Evolutionary conservation across 2,329 filamentous ascomycete genomes (phyloP).

Genomic region (Fusarium euwallaceae): DNA sequence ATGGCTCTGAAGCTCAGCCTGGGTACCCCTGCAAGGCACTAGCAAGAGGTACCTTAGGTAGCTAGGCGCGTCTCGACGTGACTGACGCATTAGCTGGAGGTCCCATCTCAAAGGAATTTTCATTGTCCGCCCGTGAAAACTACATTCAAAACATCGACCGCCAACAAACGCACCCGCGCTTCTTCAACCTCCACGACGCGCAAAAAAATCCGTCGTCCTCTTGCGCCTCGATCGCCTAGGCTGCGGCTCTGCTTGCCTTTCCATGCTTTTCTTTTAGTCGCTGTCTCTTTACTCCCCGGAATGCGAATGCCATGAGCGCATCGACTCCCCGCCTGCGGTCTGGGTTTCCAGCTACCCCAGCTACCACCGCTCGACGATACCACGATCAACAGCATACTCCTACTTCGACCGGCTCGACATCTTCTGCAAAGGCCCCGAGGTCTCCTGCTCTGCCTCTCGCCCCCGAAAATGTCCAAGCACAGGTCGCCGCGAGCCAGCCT

Average conservation of each 20-base stretch:
- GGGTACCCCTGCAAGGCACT: slow-evolving; percentile 17
- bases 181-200: slow-evolving; percentile 30
- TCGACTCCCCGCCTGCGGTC: slow-evolving; percentile 84
- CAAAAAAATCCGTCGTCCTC: slow-evolving; percentile 24
- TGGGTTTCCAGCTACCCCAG: slow-evolving; percentile 83
- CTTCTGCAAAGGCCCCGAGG: slow-evolving; percentile 48
- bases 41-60: slow-evolving; percentile 15
- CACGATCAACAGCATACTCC: slow-evolving; percentile 52
- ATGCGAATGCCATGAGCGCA: slow-evolving; percentile 86
- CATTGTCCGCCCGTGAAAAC: slow-evolving; percentile 43
- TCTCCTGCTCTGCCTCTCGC: slow-evolving; percentile 60
- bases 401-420: slow-evolving; percentile 47
- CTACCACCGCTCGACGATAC: slow-evolving; percentile 58
- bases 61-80: slow-evolving; percentile 56
- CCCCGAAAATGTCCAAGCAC: slow-evolving; percentile 56
- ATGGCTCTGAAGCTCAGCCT: slow-evolving; percentile 13
- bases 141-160: slow-evolving; percentile 36
- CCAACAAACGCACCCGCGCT: slow-evolving; percentile 10
- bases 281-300: slow-evolving; percentile 53
- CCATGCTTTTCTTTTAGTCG: slow-evolving; percentile 37
- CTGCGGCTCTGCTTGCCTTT: slow-evolving; percentile 22
- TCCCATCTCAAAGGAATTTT: slow-evolving; percentile 44
- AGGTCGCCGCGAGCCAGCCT: slow-evolving; percentile 61
- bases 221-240: slow-evolving; percentile 3
- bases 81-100: slow-evolving; percentile 50